A percentile compares a stretch with the other conserved stretches of the same genome.
Conservation (phyloP, 228 moss, liverwort and hornwort genomes). For the Sphagnum fallax region DNA sequence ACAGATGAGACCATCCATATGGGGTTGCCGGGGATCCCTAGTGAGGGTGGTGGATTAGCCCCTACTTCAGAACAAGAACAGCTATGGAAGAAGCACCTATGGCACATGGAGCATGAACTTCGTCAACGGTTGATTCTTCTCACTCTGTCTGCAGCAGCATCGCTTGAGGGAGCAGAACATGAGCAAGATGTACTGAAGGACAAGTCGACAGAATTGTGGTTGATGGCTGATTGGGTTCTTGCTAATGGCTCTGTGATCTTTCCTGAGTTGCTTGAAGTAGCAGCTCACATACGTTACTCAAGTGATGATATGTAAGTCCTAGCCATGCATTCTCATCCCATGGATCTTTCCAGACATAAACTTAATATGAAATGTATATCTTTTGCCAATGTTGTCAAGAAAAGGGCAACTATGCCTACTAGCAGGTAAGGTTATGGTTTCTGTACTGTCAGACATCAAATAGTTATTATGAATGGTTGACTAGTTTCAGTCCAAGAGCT, state of each 20-base stretch:
- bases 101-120: conserved; percentile 72
- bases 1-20: conserved; percentile 17
- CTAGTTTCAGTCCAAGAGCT: too few species aligned
- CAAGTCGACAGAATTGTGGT: conserved; percentile 25
- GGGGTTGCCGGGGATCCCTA: not conserved
- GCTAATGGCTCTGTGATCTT: conserved; percentile 42
- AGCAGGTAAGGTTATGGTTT: too few species aligned
- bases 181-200: conserved; percentile 28
- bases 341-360: too few species aligned
- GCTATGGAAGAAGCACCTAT: conserved; percentile 47
- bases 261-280: conserved; percentile 49
- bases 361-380: too few species aligned
- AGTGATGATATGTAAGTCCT: conserved; percentile 43
- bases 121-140: conserved; percentile 60
- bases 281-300: conserved; percentile 23
- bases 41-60: conserved; percentile 7
- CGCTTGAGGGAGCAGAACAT: conserved; percentile 30
- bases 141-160: conserved; percentile 34
- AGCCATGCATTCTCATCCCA: conserved; percentile 2
- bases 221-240: conserved; percentile 67
- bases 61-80: conserved; percentile 37
- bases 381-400: too few species aligned
- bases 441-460: too few species aligned
- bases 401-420: too few species aligned
- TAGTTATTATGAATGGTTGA: too few species aligned